These are phyloP conservation scores for Xerocomus nothofagi DNA, from an alignment of 1,284 basidiomycete genomes.

Conservation along the genomic window DNA sequence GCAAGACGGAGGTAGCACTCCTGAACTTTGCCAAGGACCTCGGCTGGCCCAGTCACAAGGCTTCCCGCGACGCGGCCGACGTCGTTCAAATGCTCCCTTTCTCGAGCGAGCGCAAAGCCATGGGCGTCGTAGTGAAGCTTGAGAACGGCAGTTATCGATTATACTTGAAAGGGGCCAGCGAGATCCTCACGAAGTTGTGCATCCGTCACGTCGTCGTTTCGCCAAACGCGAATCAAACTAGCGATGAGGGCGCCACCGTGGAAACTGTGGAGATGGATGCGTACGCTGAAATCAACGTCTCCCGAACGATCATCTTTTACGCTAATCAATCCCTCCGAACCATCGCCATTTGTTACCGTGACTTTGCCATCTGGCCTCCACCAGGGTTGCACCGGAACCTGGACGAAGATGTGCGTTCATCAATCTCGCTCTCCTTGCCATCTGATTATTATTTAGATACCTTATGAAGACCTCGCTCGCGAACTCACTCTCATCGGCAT, in stretches of 20 bases:
- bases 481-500: conserved; percentile 87
- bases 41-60: conserved; percentile 77
- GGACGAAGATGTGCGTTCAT: conserved; percentile 51
- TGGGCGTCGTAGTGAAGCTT: conserved; percentile 86
- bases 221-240: conserved; percentile 34
- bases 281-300: conserved; percentile 75
- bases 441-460: conserved; percentile 45
- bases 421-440: neutral
- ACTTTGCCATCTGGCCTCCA: conserved; percentile 89
- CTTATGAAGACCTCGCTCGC: conserved; percentile 68
- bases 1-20: conserved; percentile 96
- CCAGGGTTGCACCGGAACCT: conserved; percentile 42
- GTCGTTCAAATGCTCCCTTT: conserved; percentile 94
- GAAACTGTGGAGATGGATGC: conserved; percentile 63
- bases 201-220: conserved; percentile 69
- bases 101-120: conserved; percentile 92
- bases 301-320: conserved; percentile 92
- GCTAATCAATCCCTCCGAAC: conserved; percentile 94
- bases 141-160: conserved; percentile 65
- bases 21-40: conserved; percentile 88
- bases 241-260: conserved; percentile 41
- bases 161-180: conserved; percentile 92
- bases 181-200: conserved; percentile 85
- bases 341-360: conserved; percentile 90
- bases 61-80: conserved; percentile 64